These are phyloP conservation scores for Botrytis deweyae DNA, from an alignment of 2,329 filamentous ascomycete genomes.

Conservation along the genomic window DNA sequence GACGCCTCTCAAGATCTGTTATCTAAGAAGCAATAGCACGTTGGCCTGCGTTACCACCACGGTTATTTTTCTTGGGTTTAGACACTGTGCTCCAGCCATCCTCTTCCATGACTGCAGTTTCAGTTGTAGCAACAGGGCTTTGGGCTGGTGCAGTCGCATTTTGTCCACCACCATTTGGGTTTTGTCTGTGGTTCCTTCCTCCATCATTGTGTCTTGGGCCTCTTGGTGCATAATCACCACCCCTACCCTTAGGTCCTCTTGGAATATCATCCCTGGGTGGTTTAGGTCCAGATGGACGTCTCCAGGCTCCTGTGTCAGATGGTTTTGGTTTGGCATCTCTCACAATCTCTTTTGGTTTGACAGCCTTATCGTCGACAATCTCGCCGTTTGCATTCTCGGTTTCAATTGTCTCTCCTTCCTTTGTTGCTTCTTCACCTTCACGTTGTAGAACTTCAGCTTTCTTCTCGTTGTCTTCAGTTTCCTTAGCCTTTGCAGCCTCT, in stretches of 20 bases:
- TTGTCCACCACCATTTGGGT: slow-evolving; percentile 47
- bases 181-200: slow-evolving; percentile 30
- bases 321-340: slow-evolving; percentile 54
- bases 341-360: slow-evolving; percentile 48
- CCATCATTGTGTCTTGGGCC: slow-evolving; percentile 37
- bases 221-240: slow-evolving; percentile 42
- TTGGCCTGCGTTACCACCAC: slow-evolving; percentile 38
- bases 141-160: slow-evolving; percentile 44
- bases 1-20: slow-evolving; percentile 17
- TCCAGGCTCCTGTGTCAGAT: slow-evolving; percentile 60
- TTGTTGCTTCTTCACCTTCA: slow-evolving; percentile 37
- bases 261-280: slow-evolving; percentile 43
- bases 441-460: slow-evolving; percentile 38
- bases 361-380: slow-evolving; percentile 50
- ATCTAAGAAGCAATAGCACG: slow-evolving; percentile 39
- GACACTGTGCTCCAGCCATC: slow-evolving; percentile 65
- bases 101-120: slow-evolving; percentile 49
- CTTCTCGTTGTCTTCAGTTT: slow-evolving; percentile 43
- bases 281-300: slow-evolving; percentile 48
- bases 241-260: slow-evolving; percentile 45
- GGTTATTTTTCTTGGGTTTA: slow-evolving; percentile 41
- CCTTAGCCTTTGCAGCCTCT: slow-evolving; percentile 49
- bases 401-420: slow-evolving; percentile 37
- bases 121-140: slow-evolving; percentile 40
- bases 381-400: slow-evolving; percentile 40